Percentiles rank a stretch among this genome's conserved stretches.
Evolutionary conservation across 129 eudicot genomes (phyloP).

Genomic region (Ambrosia trifida): DNA sequence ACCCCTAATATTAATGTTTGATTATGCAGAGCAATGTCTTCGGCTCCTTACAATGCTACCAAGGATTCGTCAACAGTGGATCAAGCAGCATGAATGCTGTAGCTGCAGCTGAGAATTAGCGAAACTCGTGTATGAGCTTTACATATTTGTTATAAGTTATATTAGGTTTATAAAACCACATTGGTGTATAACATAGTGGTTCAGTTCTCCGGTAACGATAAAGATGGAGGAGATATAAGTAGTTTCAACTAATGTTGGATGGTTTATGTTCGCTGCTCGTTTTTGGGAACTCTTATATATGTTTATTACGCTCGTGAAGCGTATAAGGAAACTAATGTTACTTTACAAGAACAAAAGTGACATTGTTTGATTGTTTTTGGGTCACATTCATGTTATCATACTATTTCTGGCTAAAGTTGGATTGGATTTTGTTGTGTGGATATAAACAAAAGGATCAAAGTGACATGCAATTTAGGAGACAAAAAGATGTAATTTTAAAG

Average conservation of each 20-base stretch:
- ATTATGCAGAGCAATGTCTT: constrained; percentile 48
- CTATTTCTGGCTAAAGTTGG: neutral
- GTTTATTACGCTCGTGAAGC: neutral
- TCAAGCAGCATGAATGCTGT: constrained; percentile 24
- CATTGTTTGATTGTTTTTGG: neutral
- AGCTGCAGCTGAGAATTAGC: constrained; percentile 31
- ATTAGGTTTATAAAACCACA: constrained; percentile 37
- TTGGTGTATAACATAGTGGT: constrained; percentile 38
- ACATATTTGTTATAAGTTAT: constrained; percentile 25
- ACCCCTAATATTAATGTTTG: neutral
- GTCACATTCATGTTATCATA: constrained; percentile 14
- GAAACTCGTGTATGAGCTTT: constrained; percentile 15
- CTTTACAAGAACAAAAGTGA: neutral
- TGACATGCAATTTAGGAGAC: neutral
- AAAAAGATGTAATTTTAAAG: neutral
- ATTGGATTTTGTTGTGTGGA: neutral
- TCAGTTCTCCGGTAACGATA: constrained; percentile 15
- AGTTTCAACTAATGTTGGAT: constrained; percentile 20
- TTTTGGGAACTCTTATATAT: neutral
- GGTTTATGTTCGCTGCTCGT: constrained; percentile 9
- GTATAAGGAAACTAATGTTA: neutral
- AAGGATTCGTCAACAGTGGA: constrained; percentile 39
- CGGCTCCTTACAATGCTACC: constrained; percentile 50
- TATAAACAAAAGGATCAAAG: neutral
- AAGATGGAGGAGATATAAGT: constrained; percentile 12